phyloP scores from a whole-genome alignment of 805 yeast species.

The Candida vartiovaarae region DNA sequence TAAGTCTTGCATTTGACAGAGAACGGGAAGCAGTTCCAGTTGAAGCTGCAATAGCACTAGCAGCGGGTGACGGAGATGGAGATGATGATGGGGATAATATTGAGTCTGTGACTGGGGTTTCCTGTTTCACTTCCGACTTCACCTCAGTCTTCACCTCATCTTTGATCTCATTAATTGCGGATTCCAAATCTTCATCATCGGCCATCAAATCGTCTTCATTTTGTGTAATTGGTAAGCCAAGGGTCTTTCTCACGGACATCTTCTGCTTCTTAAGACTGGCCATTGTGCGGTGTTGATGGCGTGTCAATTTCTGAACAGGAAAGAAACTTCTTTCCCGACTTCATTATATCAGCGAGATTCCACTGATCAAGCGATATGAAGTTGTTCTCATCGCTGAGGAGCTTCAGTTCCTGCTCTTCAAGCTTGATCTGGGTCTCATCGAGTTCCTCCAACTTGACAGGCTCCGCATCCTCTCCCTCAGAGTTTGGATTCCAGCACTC shows the following conservation, averaged over 20 bases:
- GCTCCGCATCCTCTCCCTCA: constrained; percentile 15
- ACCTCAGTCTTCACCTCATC: constrained; percentile 3
- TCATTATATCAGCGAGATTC: constrained; percentile 40
- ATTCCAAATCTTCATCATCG: constrained; percentile 6
- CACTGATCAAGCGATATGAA: constrained; percentile 44
- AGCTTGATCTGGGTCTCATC: constrained; percentile 13
- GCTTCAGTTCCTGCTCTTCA: constrained; percentile 18
- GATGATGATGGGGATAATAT: not conserved
- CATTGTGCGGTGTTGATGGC: constrained; percentile 26
- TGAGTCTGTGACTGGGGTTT: constrained; percentile 2
- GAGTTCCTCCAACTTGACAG: constrained; percentile 17
- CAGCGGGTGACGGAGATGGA: not conserved
- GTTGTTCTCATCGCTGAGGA: constrained; percentile 29
- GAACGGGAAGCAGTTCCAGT: constrained; percentile 8
- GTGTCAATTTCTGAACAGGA: constrained; percentile 23
- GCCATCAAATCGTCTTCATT: constrained; percentile 17
- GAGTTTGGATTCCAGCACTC: constrained; percentile 75
- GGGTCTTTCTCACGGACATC: constrained; percentile 32
- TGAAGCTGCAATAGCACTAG: not conserved
- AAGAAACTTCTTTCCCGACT: constrained; percentile 41
- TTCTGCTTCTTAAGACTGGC: constrained; percentile 46
- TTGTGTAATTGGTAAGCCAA: constrained; percentile 35
- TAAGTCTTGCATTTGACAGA: constrained; percentile 62
- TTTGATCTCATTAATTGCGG: constrained; percentile 10
- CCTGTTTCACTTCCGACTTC: not conserved